Base-by-base conservation (phyloP, 225 moss, liverwort and hornwort genomes). In the Anthoceros angustus region DNA sequence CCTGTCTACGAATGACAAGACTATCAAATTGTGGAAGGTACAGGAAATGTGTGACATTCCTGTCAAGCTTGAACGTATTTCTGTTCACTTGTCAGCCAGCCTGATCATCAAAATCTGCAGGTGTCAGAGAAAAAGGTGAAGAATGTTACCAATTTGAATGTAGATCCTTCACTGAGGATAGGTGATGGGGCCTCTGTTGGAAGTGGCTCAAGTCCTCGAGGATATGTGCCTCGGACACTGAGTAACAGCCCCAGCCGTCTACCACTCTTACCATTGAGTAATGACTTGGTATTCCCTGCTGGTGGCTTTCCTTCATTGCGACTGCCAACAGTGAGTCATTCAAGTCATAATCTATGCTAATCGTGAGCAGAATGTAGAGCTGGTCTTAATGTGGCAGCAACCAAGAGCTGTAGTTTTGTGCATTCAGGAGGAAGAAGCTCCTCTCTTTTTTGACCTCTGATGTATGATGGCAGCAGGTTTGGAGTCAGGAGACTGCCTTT, bases 1-100 rank as follows among this genome's bases (percentile, higher is more conserved):
- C 71, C 94, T 95, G 67, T 95, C 94, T 61, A 95, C 94, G 67
- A 95, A 95, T 73, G 94, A 95, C 85, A 95, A 95, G 77, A 94
- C 93, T 64, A 90, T 94, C 74, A 94, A 93, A 80, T 77, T 93
- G 70, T 93, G 93, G 93, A 93, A 94, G 93, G 93, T 90, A 62
- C 15, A 24, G 8, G 26, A 23, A 45, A 62, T 18, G 15, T 65
- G 40, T 10, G 23, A 0, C 26, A 12, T 38, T 16, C 9, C 65
- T 18, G 38, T 63, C 20, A 9, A 43, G 43, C 16, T n/a, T 38
- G 49, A 6, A 12, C 49, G 49, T 39, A 6, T 26, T 45, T 15
- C n/a, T 67, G 40, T 4, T 10, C 39, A 16, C n/a, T 10, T 20
- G 25, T 7, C 16, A 67, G 10, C 39, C 43, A 5, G 12, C 25